phyloP scores from a whole-genome alignment of 768 basidiomycete genomes.

The Kwoniella bestiolae region DNA sequence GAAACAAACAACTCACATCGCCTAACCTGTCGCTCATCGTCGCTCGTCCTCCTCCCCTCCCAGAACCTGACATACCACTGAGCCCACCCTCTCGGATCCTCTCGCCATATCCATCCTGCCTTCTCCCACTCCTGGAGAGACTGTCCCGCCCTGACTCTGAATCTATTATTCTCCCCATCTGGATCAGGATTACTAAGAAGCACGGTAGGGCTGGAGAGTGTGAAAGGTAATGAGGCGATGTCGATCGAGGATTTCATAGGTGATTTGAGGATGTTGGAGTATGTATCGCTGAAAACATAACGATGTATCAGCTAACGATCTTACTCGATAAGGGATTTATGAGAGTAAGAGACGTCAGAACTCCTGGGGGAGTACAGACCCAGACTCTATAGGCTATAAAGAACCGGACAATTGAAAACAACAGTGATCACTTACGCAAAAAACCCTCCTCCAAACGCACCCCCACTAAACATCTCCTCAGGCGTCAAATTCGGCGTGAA shows the following conservation, averaged over 20 bases:
- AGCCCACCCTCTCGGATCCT: slow-evolving; percentile 57
- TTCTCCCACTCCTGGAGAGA: slow-evolving; percentile 56
- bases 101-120: slow-evolving; percentile 55
- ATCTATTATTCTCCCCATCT: slow-evolving; percentile 46
- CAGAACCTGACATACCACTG: slow-evolving; percentile 57
- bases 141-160: slow-evolving; percentile 49
- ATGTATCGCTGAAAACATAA: slow-evolving; percentile 32
- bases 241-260: slow-evolving; percentile 31
- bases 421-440: slow-evolving; percentile 52
- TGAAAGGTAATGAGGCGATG: slow-evolving; percentile 38
- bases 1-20: slow-evolving; percentile 43
- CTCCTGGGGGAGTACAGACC: no score
- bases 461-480: slow-evolving; percentile 53
- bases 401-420: no score
- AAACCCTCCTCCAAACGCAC: slow-evolving; percentile 55
- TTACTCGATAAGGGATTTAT: no score
- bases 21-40: slow-evolving; percentile 55
- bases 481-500: slow-evolving; percentile 57
- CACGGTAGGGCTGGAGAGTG: slow-evolving; percentile 10
- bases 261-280: slow-evolving; percentile 44
- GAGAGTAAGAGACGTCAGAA: no score
- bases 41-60: slow-evolving; percentile 48
- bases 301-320: not conserved
- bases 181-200: slow-evolving; percentile 38
- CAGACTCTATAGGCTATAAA: no score